phyloP scores from a whole-genome alignment of 176 grass and related monocot genomes.

The Triticum turgidum region DNA sequence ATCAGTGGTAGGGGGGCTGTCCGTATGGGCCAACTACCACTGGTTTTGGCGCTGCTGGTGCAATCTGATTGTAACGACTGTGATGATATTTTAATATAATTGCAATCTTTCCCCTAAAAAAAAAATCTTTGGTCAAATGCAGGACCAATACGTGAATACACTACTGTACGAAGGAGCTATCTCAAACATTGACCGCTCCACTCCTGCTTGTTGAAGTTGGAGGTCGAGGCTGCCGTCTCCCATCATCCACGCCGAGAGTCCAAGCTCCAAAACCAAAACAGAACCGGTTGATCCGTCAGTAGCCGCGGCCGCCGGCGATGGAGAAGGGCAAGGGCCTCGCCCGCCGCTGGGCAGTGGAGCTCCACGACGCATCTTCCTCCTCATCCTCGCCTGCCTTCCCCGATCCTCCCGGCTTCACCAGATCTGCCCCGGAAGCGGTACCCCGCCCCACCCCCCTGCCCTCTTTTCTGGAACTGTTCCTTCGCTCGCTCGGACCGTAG shows the following conservation, averaged over 20 bases:
- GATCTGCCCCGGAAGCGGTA: constrained; percentile 73
- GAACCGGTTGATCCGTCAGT: neutral
- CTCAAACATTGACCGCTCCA: neutral
- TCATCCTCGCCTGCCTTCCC: constrained; percentile 44
- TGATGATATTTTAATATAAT: too few species aligned
- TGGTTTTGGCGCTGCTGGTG: too few species aligned
- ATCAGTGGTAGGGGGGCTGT: too few species aligned
- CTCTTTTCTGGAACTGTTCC: neutral
- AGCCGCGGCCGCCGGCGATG: constrained; percentile 43
- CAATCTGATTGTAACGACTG: too few species aligned
- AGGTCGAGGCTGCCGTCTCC: neutral
- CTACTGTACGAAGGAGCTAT: neutral
- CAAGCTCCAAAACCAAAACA: neutral
- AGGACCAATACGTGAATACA: neutral
- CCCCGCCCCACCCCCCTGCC: neutral
- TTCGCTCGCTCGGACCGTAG: neutral
- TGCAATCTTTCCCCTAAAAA: too few species aligned
- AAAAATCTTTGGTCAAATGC: too few species aligned
- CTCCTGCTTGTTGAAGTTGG: constrained; percentile 3
- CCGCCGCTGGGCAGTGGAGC: constrained; percentile 87
- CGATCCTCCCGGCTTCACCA: constrained; percentile 76
- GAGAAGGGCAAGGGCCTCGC: constrained; percentile 93
- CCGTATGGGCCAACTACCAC: too few species aligned
- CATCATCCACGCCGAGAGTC: neutral
- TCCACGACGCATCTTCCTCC: constrained; percentile 59